Evolutionary conservation across 2,329 filamentous ascomycete genomes (phyloP).

Genomic region (Orbilia oligospora): DNA sequence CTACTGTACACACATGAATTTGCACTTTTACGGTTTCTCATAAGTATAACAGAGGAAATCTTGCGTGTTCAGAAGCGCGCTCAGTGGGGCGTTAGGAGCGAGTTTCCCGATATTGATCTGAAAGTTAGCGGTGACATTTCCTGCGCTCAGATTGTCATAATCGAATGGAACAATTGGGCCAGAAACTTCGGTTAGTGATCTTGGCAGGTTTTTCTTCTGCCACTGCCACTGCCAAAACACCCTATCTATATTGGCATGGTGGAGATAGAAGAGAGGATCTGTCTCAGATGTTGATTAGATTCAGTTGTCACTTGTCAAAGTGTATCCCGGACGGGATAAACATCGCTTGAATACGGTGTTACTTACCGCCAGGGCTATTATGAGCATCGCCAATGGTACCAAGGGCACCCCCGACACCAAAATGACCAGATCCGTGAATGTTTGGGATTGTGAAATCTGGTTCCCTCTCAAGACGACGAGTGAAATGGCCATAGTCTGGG

Average conservation of each 20-base stretch:
- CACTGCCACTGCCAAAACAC: slow-evolving; percentile 63
- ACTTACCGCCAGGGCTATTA: slow-evolving; percentile 64
- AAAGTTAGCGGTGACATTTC: slow-evolving; percentile 59
- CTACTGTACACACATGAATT: neutral
- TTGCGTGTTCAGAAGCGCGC: slow-evolving; percentile 32
- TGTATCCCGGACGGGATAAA: slow-evolving; percentile 9
- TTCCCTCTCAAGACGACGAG: slow-evolving; percentile 62
- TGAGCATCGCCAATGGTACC: slow-evolving; percentile 65
- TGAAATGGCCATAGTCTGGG: slow-evolving; percentile 64
- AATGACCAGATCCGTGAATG: slow-evolving; percentile 65
- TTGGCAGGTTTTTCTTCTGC: slow-evolving; percentile 58
- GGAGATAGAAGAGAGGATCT: slow-evolving; percentile 63
- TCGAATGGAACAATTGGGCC: slow-evolving; percentile 47
- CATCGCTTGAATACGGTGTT: neutral
- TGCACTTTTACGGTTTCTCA: slow-evolving; percentile 1
- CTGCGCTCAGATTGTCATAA: slow-evolving; percentile 30
- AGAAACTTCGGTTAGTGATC: slow-evolving; percentile 62
- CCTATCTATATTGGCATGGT: slow-evolving; percentile 61
- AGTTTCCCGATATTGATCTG: slow-evolving; percentile 48
- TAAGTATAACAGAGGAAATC: slow-evolving; percentile 36
- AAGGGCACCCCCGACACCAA: slow-evolving; percentile 65
- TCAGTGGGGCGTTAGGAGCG: slow-evolving; percentile 24
- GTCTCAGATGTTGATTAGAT: slow-evolving; percentile 24
- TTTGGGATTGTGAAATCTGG: slow-evolving; percentile 63
- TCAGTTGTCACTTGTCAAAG: slow-evolving; percentile 12